Base-by-base conservation (phyloP, 768 basidiomycete genomes). In the Galerina sulciceps region DNA sequence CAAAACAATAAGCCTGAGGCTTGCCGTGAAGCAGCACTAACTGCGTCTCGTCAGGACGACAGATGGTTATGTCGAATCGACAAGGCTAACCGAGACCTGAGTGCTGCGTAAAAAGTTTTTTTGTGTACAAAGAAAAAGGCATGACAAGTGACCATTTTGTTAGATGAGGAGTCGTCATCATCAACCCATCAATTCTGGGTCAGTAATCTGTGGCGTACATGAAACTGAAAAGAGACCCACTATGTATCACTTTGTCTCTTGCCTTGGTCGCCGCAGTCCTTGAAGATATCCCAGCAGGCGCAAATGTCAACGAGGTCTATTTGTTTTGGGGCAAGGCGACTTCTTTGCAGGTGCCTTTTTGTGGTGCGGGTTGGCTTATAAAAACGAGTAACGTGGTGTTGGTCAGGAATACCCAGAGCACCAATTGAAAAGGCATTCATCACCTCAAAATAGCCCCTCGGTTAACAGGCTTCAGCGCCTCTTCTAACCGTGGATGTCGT, bases 211-310 rank as follows among this genome's bases (percentile, higher is more conserved):
- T n/a, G 23, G 43, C 41, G 18, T 15, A 31, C 17, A 43, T 17
- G 20, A 26, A 37, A 53, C 17, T 15, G 35, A 47, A 26, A 57
- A 3, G 13, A 71, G 13, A 71, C 77, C 54, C 63, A 81, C 82
- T 63, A n/a, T n/a, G n/a, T n/a, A 84, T 81, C 73, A 89, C 83
- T 72, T 76, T 90, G 42, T 82, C 81, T 65, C 79, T 84, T 10
- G 91, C 88, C 65, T 78, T 86, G 15, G 85, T 79, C 6, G 91
- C 91, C 13, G 91, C 91, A 0, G 88, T 81, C 52, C 91, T 73
- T 1, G 77, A 84, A 14, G 86, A 81, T 35, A 87, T 76, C 6
- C 82, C 82, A 18, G 76, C 78, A 10, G 90, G 86, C 0, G 86
- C 82, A 60, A 92, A 92, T 36, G 74, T 82, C 53, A 92, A 70